Evolutionary conservation across 1,284 basidiomycete species (phyloP).

Genomic region (Moesziomyces parantarcticus): DNA sequence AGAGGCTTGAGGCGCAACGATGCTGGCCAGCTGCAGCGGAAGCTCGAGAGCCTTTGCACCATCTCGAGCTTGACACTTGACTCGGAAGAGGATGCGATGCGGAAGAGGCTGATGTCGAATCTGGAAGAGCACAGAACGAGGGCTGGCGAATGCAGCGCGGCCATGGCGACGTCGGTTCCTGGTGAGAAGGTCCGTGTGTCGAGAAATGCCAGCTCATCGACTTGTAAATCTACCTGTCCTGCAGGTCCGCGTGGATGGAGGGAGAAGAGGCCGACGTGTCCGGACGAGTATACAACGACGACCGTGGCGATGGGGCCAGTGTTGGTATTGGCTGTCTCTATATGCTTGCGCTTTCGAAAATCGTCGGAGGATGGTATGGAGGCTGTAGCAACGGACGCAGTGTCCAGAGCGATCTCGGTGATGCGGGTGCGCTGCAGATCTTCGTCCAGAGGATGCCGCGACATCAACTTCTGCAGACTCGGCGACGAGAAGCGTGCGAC

Average conservation of each 20-base stretch:
- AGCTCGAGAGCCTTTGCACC: conserved; percentile 37
- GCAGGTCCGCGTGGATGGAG: conserved; percentile 12
- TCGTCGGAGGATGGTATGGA: neutral
- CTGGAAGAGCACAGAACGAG: conserved; percentile 61
- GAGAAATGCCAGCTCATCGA: conserved; percentile 19
- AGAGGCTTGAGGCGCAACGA: conserved; percentile 45
- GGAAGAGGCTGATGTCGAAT: conserved; percentile 56
- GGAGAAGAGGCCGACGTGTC: conserved; percentile 59
- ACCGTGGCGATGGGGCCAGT: conserved; percentile 12
- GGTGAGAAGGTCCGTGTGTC: neutral
- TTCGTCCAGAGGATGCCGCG: neutral
- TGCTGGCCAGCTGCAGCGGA: conserved; percentile 46
- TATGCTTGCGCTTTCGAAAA: conserved; percentile 15
- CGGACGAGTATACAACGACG: conserved; percentile 59
- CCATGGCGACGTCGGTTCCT: conserved; percentile 21
- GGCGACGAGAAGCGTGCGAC: conserved; percentile 13
- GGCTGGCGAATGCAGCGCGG: conserved; percentile 52
- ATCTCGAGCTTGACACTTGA: neutral
- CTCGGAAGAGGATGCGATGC: conserved; percentile 5
- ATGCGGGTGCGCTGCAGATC: neutral
- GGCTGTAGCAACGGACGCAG: neutral
- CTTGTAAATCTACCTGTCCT: neutral
- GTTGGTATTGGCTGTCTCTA: neutral
- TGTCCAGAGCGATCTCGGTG: conserved; percentile 37
- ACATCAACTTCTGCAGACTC: conserved; percentile 1